Conservation (phyloP, 441 rosid genomes). For the Flueggea neowawraea region DNA sequence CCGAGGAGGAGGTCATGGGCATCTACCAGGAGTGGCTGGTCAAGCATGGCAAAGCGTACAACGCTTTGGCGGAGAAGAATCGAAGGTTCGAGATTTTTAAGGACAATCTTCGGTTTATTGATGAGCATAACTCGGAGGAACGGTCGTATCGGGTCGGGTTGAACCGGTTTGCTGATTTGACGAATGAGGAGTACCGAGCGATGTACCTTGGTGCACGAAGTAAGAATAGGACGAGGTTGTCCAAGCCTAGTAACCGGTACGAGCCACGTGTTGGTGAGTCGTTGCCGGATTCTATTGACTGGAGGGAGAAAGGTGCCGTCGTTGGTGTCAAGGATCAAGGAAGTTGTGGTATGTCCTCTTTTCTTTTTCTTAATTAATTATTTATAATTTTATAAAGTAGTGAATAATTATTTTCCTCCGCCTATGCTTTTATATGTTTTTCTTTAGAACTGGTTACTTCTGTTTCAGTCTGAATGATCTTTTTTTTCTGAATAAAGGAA, state of each 20-base stretch:
- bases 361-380: no score
- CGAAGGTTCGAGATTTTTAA: conserved; percentile 70
- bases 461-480: no score
- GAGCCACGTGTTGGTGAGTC: conserved; percentile 54
- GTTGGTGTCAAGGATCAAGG: conserved; percentile 83
- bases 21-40: conserved; percentile 73
- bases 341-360: conserved; percentile 54
- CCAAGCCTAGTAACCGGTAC: conserved; percentile 48
- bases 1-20: conserved; percentile 67
- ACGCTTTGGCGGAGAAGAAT: conserved; percentile 71
- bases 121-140: conserved; percentile 63
- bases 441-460: no score
- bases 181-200: conserved; percentile 89
- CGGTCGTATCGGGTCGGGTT: conserved; percentile 59
- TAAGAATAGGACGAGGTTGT: conserved; percentile 20
- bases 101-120: conserved; percentile 76
- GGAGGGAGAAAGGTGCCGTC: conserved; percentile 93
- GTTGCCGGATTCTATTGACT: conserved; percentile 72
- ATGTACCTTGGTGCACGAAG: conserved; percentile 53
- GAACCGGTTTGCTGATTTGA: conserved; percentile 85
- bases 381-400: no score
- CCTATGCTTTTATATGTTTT: no score
- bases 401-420: no score
- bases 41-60: conserved; percentile 64
- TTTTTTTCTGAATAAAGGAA: no score